Evolutionary conservation across 371 early-diverging fungal genomes (phyloP), one percentile per base, ranked within the genome.

Genomic region (Mucor sp.): DNA sequence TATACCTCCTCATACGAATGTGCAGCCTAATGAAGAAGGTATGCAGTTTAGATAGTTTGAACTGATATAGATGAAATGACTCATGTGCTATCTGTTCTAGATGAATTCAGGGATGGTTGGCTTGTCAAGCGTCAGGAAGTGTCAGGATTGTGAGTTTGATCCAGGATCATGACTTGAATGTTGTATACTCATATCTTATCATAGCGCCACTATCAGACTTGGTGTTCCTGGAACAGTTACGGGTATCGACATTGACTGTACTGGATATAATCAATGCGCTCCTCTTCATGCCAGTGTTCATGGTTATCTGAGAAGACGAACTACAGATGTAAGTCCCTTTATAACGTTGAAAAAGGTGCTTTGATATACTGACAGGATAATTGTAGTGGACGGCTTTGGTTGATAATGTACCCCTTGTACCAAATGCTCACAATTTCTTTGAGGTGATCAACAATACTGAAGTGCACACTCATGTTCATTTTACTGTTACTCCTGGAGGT

Each of bases 31-130:
- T 19, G 62, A 61, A 61, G 62, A 61, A 61, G 48, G 62, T 61
- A 33, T 23, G 9, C 4, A 19, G 37, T 8, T 14, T 4, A 37
- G 14, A 12, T 37, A 0, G 14, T 0, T 14, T 9, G 8, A 4
- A 39, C 3, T n/a, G 30, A 30, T 1, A 48, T 48, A 11, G 12
- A 33, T 12, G 11, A 0, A 33, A 25, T 19, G 0, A 11, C n/a
- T 60, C n/a, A 47, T 28, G 6, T 21, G 21, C 0, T 33, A 11
- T 57, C 17, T 14, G 2, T 6, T 32, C 6, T 21, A 61, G 62
- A 61, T 48, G 48, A 48, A n/a, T n/a, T 17, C 7, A 47, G 33
- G 48, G 48, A 47, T 62, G 63, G 63, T 37, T 62, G 63, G 63
- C 55, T 62, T 14, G 63, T 62, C 21, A 62, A 30, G 37, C 30